Evolutionary conservation across 2,329 filamentous ascomycete species (phyloP).

Genomic region (Rhynchosporium agropyri): DNA sequence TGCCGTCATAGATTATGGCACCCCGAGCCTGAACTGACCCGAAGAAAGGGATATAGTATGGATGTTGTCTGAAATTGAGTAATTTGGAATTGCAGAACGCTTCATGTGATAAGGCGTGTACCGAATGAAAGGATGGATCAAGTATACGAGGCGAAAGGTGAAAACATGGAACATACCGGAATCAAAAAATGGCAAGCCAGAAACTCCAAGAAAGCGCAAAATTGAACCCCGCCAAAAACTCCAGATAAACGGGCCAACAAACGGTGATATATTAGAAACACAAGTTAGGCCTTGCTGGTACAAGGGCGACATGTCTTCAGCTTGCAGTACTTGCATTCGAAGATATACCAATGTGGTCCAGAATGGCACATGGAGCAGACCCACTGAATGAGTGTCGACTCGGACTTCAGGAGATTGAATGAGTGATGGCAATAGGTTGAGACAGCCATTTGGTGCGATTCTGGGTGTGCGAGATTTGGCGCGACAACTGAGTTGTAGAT

Average conservation of each 20-base stretch:
- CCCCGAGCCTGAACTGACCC: neutral
- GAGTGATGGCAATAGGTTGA: conserved; percentile 61
- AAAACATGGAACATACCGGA: conserved; percentile 5
- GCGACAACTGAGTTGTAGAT: conserved; percentile 1
- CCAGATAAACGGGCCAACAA: neutral
- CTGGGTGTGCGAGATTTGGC: neutral
- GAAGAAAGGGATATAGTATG: neutral
- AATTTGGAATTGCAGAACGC: conserved; percentile 4
- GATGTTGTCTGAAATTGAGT: conserved; percentile 2
- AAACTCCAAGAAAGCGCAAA: neutral
- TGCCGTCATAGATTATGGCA: neutral
- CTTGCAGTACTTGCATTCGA: conserved; percentile 70
- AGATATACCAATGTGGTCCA: conserved; percentile 69
- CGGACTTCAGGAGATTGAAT: conserved; percentile 68
- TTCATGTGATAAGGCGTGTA: neutral
- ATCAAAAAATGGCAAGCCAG: neutral
- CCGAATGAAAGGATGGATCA: no score
- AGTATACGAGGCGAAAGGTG: neutral
- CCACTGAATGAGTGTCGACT: conserved; percentile 67
- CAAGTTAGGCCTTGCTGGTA: conserved; percentile 38
- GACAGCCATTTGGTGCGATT: conserved; percentile 50
- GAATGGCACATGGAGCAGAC: conserved; percentile 65
- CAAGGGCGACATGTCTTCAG: conserved; percentile 65
- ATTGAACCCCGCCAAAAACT: neutral
- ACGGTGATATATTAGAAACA: conserved; percentile 12